These are phyloP conservation scores for Crotalaria pallida DNA, from an alignment of 306 rosid genomes.

Conservation along the genomic window DNA sequence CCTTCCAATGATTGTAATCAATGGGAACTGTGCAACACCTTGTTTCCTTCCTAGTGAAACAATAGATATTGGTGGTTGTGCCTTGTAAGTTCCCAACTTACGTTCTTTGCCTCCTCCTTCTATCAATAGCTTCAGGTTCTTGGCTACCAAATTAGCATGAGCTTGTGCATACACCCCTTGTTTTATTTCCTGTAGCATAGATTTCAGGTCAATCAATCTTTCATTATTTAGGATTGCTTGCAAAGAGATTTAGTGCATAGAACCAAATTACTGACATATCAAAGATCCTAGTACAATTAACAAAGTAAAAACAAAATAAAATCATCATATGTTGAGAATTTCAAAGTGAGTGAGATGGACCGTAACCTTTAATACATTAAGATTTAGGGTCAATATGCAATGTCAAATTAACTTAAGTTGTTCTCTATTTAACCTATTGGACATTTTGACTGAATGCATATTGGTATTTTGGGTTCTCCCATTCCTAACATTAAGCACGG, in stretches of 20 bases:
- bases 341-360: no score
- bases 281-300: not conserved
- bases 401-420: no score
- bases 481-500: no score
- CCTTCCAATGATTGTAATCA: slow-evolving; percentile 52
- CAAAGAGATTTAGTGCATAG: not conserved
- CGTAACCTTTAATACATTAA: no score
- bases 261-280: not conserved
- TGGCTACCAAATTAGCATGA: slow-evolving; percentile 67
- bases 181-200: slow-evolving; percentile 51
- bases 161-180: slow-evolving; percentile 69
- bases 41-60: slow-evolving; percentile 78
- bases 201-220: slow-evolving; percentile 12
- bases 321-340: no score
- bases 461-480: no score
- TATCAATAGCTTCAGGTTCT: slow-evolving; percentile 59
- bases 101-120: slow-evolving; percentile 40
- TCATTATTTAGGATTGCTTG: not conserved
- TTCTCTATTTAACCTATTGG: no score
- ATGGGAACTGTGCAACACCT: slow-evolving; percentile 64
- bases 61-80: slow-evolving; percentile 43
- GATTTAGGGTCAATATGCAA: no score
- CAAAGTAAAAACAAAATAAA: not conserved
- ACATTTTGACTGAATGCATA: no score
- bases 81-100: slow-evolving; percentile 46